Evolutionary conservation across 2,329 filamentous ascomycete species (phyloP).

Genomic region (Talaromyces sp.): DNA sequence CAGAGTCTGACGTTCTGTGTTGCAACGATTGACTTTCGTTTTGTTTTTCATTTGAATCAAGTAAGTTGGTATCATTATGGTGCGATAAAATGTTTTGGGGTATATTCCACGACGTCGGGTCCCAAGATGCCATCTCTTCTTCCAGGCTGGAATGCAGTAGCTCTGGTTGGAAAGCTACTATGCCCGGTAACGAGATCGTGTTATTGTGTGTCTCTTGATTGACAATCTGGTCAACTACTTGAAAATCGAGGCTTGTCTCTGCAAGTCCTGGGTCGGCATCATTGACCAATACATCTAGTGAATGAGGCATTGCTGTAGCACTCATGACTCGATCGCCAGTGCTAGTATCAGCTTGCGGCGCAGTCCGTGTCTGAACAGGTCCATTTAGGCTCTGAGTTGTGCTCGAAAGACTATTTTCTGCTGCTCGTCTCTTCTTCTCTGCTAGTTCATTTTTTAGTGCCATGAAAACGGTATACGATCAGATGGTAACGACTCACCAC

Average conservation of each 20-base stretch:
- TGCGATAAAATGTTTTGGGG: not conserved
- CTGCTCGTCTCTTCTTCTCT: not conserved
- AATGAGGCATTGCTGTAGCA: not conserved
- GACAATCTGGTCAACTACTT: not conserved
- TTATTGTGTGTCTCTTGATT: not conserved
- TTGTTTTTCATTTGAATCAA: not conserved
- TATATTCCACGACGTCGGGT: not conserved
- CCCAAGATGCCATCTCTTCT: not conserved
- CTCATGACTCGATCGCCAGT: not conserved
- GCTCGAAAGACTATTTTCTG: not conserved
- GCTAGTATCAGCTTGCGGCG: not conserved
- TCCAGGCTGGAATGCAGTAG: not conserved
- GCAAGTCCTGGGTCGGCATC: not conserved
- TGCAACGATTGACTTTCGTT: not conserved
- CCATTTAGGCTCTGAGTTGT: not conserved
- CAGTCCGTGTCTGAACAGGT: not conserved
- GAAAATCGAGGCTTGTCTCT: not conserved
- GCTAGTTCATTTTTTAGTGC: constrained; percentile 38
- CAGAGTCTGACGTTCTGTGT: not conserved
- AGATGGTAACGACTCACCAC: not conserved
- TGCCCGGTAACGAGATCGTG: not conserved
- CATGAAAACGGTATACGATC: not conserved
- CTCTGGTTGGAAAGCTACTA: not conserved
- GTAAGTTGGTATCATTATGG: not conserved
- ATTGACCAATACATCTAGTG: not conserved